Conservation (phyloP, 768 basidiomycete genomes). For the Rubroboletus satanas region DNA sequence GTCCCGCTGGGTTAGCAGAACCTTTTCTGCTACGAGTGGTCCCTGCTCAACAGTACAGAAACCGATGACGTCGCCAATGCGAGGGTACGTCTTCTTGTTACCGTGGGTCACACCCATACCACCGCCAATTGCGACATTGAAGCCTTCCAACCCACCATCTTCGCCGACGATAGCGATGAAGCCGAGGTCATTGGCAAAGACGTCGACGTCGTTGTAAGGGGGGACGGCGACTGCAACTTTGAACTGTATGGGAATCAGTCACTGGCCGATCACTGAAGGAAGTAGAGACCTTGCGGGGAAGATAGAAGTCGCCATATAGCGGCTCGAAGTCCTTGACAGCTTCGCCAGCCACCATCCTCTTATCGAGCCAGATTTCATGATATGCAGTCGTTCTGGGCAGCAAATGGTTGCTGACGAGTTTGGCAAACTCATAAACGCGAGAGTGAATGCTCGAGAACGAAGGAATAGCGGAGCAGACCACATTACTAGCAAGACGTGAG, state of each 20-base stretch:
- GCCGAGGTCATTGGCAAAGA: constrained; percentile 93
- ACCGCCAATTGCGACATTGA: constrained; percentile 92
- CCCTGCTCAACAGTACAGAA: constrained; percentile 91
- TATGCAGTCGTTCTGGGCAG: constrained; percentile 91
- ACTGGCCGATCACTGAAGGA: background rate
- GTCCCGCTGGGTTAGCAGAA: constrained; percentile 93
- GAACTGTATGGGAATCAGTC: constrained; percentile 52
- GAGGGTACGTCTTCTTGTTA: constrained; percentile 98
- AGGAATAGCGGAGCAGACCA: constrained; percentile 89
- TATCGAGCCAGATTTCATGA: constrained; percentile 99
- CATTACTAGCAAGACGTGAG: constrained; percentile 54
- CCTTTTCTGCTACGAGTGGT: constrained; percentile 80
- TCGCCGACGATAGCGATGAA: constrained; percentile 90
- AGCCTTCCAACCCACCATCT: constrained; percentile 77
- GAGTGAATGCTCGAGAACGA: constrained; percentile 81
- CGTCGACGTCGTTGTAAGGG: constrained; percentile 93
- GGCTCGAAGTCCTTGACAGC: constrained; percentile 94
- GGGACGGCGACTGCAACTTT: constrained; percentile 97
- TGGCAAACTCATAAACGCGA: constrained; percentile 81
- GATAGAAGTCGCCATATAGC: constrained; percentile 95
- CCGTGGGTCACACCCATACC: constrained; percentile 99
- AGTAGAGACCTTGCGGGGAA: constrained; percentile 79
- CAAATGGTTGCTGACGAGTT: constrained; percentile 77
- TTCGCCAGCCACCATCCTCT: constrained; percentile 92
- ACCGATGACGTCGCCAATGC: constrained; percentile 81